These are phyloP conservation scores for Trichoderma semiorbis DNA, from an alignment of 2,329 filamentous ascomycete genomes.

Conservation along the genomic window DNA sequence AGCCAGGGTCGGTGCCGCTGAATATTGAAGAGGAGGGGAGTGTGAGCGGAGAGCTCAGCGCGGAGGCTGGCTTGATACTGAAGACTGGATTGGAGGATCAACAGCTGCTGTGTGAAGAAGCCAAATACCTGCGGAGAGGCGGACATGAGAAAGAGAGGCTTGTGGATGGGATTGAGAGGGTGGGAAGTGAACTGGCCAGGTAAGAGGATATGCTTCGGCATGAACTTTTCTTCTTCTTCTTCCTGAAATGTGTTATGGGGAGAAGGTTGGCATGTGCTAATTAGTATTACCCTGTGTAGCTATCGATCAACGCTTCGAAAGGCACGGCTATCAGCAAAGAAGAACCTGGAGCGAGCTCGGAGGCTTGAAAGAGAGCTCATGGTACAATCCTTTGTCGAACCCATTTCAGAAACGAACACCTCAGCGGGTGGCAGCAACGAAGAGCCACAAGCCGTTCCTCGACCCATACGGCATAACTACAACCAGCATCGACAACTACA, in stretches of 20 bases:
- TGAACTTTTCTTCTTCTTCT: background rate
- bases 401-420: slow-evolving; percentile 34
- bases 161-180: slow-evolving; percentile 61
- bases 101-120: slow-evolving; percentile 74
- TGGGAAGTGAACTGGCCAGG: slow-evolving; percentile 69
- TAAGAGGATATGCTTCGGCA: slow-evolving; percentile 36
- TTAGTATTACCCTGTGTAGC: slow-evolving; percentile 28
- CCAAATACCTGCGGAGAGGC: slow-evolving; percentile 60
- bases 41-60: slow-evolving; percentile 66
- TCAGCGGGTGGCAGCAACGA: slow-evolving; percentile 24
- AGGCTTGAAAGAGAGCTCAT: slow-evolving; percentile 73
- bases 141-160: slow-evolving; percentile 62
- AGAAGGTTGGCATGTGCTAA: background rate
- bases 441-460: slow-evolving; percentile 5
- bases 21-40: slow-evolving; percentile 48
- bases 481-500: slow-evolving; percentile 30
- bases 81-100: slow-evolving; percentile 80
- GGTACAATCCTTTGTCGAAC: slow-evolving; percentile 60
- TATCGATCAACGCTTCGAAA: slow-evolving; percentile 69
- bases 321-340: slow-evolving; percentile 76
- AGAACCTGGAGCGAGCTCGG: slow-evolving; percentile 69
- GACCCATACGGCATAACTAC: slow-evolving; percentile 25
- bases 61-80: slow-evolving; percentile 75
- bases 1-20: slow-evolving; percentile 55
- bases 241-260: too few species aligned